Conservation (phyloP, 2,329 filamentous ascomycete genomes). For the Paecilomyces variotii region DNA sequence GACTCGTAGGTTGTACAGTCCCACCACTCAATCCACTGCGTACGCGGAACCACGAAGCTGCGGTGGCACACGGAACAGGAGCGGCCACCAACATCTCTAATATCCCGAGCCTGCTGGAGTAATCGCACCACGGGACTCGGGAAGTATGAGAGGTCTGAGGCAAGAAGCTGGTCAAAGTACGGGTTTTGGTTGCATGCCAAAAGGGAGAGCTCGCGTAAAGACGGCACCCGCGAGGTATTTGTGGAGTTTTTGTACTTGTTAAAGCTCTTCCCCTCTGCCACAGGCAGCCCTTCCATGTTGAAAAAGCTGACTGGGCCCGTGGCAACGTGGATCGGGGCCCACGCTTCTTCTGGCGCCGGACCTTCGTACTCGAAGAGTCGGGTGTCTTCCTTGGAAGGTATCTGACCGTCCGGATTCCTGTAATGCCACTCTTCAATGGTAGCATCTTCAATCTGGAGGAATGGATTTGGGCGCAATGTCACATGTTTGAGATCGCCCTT, state of each 20-base stretch:
- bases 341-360: constrained; percentile 20
- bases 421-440: constrained; percentile 26
- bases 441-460: constrained; percentile 22
- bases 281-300: constrained; percentile 26
- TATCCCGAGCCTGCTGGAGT: constrained; percentile 25
- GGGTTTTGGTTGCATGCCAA: constrained; percentile 29
- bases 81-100: constrained; percentile 29
- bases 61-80: constrained; percentile 34
- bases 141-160: constrained; percentile 25
- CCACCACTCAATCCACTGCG: constrained; percentile 40
- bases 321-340: constrained; percentile 29
- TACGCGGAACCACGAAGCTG: constrained; percentile 33
- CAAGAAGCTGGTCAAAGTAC: constrained; percentile 28
- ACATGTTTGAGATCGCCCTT: constrained; percentile 31
- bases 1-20: constrained; percentile 33
- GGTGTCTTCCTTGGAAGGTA: constrained; percentile 3
- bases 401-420: constrained; percentile 5
- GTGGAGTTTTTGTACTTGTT: constrained; percentile 2
- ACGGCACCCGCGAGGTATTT: constrained; percentile 22
- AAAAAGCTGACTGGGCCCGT: constrained; percentile 23
- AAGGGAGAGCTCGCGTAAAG: constrained; percentile 36
- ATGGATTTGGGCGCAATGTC: constrained; percentile 33
- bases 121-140: constrained; percentile 27
- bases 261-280: constrained; percentile 6
- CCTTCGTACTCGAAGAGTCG: constrained; percentile 18